Percentiles rank a stretch among this genome's conserved stretches.
Evolutionary conservation across 371 early-diverging fungal species (phyloP).

Genomic region (Mortierella sp.): DNA sequence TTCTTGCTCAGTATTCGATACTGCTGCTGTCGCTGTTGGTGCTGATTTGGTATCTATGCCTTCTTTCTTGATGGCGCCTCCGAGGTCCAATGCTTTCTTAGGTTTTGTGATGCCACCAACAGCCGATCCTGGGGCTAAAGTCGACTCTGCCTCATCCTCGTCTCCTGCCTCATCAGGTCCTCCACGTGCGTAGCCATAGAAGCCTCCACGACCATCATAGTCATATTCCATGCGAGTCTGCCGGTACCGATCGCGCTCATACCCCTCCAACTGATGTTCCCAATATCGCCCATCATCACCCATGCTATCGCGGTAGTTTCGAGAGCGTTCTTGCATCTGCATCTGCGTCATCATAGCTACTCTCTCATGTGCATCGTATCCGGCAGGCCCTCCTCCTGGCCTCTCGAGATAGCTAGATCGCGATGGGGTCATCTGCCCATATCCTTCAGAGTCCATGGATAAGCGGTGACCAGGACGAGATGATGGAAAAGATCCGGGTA

Average conservation of each 20-base stretch:
- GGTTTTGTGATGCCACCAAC: background rate
- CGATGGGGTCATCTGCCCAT: slow-evolving; percentile 14
- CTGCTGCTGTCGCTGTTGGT: background rate
- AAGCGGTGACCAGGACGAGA: slow-evolving; percentile 9
- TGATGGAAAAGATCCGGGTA: slow-evolving; percentile 24
- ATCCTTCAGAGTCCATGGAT: slow-evolving; percentile 36
- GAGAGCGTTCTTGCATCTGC: slow-evolving; percentile 17
- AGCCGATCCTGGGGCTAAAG: slow-evolving; percentile 38
- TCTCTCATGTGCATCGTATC: slow-evolving; percentile 30
- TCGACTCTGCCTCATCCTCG: slow-evolving; percentile 32
- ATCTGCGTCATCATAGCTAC: slow-evolving; percentile 26
- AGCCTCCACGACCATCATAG: slow-evolving; percentile 9
- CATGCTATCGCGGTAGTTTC: slow-evolving; percentile 11
- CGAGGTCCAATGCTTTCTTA: background rate
- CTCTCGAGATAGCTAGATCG: slow-evolving; percentile 20
- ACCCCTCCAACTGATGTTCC: slow-evolving; percentile 32
- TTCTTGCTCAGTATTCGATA: slow-evolving; percentile 2
- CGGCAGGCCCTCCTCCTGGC: slow-evolving; percentile 9
- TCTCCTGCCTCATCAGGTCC: slow-evolving; percentile 32
- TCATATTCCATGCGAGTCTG: slow-evolving; percentile 24
- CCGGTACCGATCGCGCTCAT: slow-evolving; percentile 29
- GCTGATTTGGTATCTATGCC: background rate
- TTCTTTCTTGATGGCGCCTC: background rate
- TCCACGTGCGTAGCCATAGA: slow-evolving; percentile 29
- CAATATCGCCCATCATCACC: slow-evolving; percentile 38